These are phyloP conservation scores for Trichoderma reesei DNA, from an alignment of 495 filamentous ascomycete species.

Conservation along the genomic window DNA sequence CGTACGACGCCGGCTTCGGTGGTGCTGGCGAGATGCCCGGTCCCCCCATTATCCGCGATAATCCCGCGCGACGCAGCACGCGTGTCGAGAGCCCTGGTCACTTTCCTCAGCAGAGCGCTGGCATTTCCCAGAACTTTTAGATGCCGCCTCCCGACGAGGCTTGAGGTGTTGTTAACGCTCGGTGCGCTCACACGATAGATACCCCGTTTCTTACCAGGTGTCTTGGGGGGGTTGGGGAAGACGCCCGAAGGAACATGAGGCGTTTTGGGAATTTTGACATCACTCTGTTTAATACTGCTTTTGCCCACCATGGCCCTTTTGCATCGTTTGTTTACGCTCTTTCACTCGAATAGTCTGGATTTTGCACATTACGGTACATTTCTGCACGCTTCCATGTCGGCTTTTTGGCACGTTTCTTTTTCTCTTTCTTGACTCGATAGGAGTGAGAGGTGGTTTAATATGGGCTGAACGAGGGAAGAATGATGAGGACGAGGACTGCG, in stretches of 20 bases:
- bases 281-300: conserved; percentile 8
- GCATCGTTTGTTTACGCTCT: not conserved
- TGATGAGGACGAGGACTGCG: too few species aligned
- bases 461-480: not conserved
- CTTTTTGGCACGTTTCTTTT: not conserved
- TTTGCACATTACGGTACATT: conserved; percentile 1
- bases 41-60: conserved; percentile 87
- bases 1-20: conserved; percentile 34
- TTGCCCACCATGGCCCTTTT: not conserved
- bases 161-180: not conserved
- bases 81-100: conserved; percentile 83
- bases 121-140: conserved; percentile 97
- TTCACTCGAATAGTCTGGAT: not conserved
- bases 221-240: not conserved
- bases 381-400: too few species aligned
- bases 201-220: not conserved
- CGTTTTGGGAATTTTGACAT: not conserved
- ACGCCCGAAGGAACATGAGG: conserved; percentile 5
- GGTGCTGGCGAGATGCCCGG: conserved; percentile 30
- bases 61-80: conserved; percentile 82
- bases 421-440: not conserved
- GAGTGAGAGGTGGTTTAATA: not conserved
- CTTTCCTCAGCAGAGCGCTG: conserved; percentile 83
- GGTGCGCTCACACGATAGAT: not conserved
- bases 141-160: not conserved